Conservation (phyloP, 2,329 filamentous ascomycete species). For the Phyllosticta citribraziliensis region DNA sequence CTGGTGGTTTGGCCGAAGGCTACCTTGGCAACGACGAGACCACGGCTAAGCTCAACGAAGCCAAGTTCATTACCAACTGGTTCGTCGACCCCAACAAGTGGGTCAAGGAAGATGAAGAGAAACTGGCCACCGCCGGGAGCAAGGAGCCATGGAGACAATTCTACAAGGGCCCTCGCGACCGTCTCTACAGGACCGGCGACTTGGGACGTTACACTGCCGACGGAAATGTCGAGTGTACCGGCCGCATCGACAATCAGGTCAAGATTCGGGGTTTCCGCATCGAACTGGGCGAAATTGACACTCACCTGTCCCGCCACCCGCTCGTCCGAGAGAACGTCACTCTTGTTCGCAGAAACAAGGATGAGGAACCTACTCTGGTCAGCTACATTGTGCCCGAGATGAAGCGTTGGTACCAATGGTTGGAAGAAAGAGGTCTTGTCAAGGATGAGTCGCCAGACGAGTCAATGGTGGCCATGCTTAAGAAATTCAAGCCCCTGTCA, state of each 20-base stretch:
- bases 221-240: slow-evolving; percentile 67
- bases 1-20: slow-evolving; percentile 73
- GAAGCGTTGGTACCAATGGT: slow-evolving; percentile 61
- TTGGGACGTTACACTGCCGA: slow-evolving; percentile 63
- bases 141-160: slow-evolving; percentile 67
- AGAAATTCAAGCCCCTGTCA: slow-evolving; percentile 51
- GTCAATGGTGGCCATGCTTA: slow-evolving; percentile 44
- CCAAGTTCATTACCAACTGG: slow-evolving; percentile 80
- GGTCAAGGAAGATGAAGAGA: slow-evolving; percentile 52
- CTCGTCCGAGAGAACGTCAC: slow-evolving; percentile 80
- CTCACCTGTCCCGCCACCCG: slow-evolving; percentile 62
- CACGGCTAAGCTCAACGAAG: slow-evolving; percentile 38
- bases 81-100: slow-evolving; percentile 68
- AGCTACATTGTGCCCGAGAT: slow-evolving; percentile 84
- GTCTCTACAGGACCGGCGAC: slow-evolving; percentile 81
- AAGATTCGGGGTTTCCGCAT: slow-evolving; percentile 96
- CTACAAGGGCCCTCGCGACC: slow-evolving; percentile 74
- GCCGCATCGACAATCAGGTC: slow-evolving; percentile 78
- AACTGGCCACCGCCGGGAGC: slow-evolving; percentile 35
- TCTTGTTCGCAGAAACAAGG: slow-evolving; percentile 69
- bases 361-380: slow-evolving; percentile 77
- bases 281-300: slow-evolving; percentile 89
- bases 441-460: slow-evolving; percentile 31
- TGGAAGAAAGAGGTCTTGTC: slow-evolving; percentile 35
- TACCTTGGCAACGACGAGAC: slow-evolving; percentile 56